phyloP scores from a whole-genome alignment of 768 basidiomycete species.

The Tricholoma saponaceum region DNA sequence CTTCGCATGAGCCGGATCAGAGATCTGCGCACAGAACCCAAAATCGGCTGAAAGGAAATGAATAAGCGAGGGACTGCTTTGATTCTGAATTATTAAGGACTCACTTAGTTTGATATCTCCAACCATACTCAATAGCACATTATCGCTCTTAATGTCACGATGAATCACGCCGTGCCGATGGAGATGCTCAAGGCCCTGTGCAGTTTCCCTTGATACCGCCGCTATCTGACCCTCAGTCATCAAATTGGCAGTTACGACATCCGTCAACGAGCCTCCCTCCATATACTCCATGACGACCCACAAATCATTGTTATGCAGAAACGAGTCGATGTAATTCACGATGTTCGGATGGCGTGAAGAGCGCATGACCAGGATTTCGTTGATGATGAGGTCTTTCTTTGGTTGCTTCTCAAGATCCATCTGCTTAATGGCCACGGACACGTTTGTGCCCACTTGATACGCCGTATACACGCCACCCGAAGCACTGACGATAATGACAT shows the following conservation, averaged over 20 bases:
- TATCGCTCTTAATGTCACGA: conserved; percentile 98
- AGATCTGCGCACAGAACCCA: conserved; percentile 98
- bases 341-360: conserved; percentile 97
- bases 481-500: conserved; percentile 51
- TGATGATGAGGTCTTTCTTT: conserved; percentile 99
- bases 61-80: not conserved
- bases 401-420: conserved; percentile 99
- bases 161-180: conserved; percentile 98
- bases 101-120: conserved; percentile 98
- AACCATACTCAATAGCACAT: conserved; percentile 85
- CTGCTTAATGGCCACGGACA: conserved; percentile 97
- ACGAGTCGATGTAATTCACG: conserved; percentile 99
- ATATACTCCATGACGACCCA: conserved; percentile 99
- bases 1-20: conserved; percentile 84
- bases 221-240: conserved; percentile 99
- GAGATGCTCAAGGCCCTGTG: conserved; percentile 90
- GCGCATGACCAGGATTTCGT: conserved; percentile 99
- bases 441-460: conserved; percentile 93
- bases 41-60: conserved; percentile 70
- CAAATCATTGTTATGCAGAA: conserved; percentile 94
- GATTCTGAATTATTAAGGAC: conserved; percentile 28
- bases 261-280: conserved; percentile 94
- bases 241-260: conserved; percentile 91
- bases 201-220: conserved; percentile 89
- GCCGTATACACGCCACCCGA: conserved; percentile 98